Evolutionary conservation across 1,139 yeast species (phyloP).

Genomic region (Blastobotrys ciferrii): DNA sequence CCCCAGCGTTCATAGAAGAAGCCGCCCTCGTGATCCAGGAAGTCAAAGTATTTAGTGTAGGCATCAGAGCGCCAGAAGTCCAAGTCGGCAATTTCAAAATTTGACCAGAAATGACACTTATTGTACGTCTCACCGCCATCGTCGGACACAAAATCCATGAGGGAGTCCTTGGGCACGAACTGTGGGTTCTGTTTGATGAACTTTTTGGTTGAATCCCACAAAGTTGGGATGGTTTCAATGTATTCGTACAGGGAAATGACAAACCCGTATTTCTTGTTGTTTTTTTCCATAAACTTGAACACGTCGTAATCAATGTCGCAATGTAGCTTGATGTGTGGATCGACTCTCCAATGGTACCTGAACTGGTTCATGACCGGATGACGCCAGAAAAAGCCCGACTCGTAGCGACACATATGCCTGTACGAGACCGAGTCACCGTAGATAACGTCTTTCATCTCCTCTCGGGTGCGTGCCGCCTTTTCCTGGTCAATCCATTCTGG

Average conservation of each 20-base stretch:
- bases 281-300: conserved; percentile 79
- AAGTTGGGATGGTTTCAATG: conserved; percentile 70
- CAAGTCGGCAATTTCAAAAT: conserved; percentile 79
- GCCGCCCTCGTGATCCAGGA: conserved; percentile 75
- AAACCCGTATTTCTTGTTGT: conserved; percentile 72
- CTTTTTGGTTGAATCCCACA: conserved; percentile 74
- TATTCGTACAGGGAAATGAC: conserved; percentile 85
- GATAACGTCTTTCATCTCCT: conserved; percentile 48
- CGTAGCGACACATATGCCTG: conserved; percentile 90
- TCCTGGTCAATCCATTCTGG: conserved; percentile 66
- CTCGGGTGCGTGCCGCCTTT: conserved; percentile 56
- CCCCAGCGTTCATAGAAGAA: conserved; percentile 97
- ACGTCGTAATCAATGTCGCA: conserved; percentile 85
- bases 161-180: conserved; percentile 52
- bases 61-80: conserved; percentile 72
- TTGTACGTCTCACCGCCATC: conserved; percentile 70
- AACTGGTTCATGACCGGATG: conserved; percentile 69
- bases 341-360: conserved; percentile 95
- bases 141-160: conserved; percentile 66
- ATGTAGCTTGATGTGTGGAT: conserved; percentile 77
- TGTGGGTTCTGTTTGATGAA: conserved; percentile 67
- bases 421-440: conserved; percentile 70
- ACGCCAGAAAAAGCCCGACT: conserved; percentile 88
- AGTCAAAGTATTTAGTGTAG: conserved; percentile 66
- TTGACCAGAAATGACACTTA: conserved; percentile 90